Conservation (phyloP, 306 rosid genomes). For the Abrus pulchellus region DNA sequence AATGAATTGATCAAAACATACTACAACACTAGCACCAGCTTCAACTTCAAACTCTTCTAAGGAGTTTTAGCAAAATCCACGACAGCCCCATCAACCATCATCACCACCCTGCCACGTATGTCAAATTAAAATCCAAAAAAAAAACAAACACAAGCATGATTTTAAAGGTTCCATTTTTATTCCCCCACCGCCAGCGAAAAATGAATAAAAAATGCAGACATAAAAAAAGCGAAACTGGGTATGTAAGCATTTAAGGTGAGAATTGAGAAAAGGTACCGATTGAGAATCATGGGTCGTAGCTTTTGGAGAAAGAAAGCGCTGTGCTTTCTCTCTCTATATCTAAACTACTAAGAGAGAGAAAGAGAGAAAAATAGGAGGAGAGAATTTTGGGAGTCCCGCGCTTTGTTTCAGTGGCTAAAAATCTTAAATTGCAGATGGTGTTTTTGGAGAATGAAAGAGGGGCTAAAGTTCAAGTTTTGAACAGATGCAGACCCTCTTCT, state of each 20-base stretch:
- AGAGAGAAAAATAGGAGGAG: neutral
- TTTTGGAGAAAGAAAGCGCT: conserved; percentile 35
- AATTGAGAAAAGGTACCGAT: conserved; percentile 48
- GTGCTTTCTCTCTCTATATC: conserved; percentile 24
- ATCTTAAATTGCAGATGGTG: conserved; percentile 52
- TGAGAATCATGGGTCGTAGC: conserved; percentile 50
- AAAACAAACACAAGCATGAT: neutral
- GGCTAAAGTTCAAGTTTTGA: conserved; percentile 67
- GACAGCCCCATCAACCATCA: conserved; percentile 46
- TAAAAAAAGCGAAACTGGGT: neutral
- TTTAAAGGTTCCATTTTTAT: conserved; percentile 10
- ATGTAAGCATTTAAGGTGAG: conserved; percentile 18
- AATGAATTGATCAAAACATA: conserved; percentile 48
- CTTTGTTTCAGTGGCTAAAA: conserved; percentile 42
- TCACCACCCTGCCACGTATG: conserved; percentile 65
- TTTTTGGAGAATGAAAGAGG: conserved; percentile 44
- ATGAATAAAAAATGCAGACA: neutral
- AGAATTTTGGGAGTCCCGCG: conserved; percentile 55
- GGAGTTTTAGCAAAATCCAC: conserved; percentile 47
- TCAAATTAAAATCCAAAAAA: conserved; percentile 53
- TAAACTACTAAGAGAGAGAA: neutral
- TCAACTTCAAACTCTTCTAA: conserved; percentile 45
- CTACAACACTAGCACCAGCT: conserved; percentile 32
- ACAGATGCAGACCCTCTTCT: conserved; percentile 63
- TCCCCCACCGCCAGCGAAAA: neutral